A percentile compares a stretch with the other conserved stretches of the same genome.
These are phyloP conservation scores for Lolium rigidum DNA, from an alignment of 176 grass and related monocot genomes.

Conservation along the genomic window DNA sequence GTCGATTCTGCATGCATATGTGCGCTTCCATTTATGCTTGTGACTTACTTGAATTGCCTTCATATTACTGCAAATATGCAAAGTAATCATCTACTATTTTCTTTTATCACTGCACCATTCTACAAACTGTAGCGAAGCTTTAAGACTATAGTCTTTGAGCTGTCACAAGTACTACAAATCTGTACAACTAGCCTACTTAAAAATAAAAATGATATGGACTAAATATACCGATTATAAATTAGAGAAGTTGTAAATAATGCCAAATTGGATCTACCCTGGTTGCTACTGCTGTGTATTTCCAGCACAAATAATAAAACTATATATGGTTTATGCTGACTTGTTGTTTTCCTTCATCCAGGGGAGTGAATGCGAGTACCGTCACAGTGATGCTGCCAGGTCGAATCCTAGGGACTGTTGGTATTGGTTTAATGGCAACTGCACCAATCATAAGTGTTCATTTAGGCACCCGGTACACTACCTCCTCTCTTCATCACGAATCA, in stretches of 20 bases:
- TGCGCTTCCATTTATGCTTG: background rate
- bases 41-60: background rate
- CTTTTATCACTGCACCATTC: no score
- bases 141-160: background rate
- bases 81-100: background rate
- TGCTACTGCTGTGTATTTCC: background rate
- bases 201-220: background rate
- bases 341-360: constrained; percentile 50
- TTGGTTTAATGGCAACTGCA: constrained; percentile 72
- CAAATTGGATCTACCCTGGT: background rate
- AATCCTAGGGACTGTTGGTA: constrained; percentile 80
- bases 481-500: background rate
- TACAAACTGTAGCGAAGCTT: no score
- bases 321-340: constrained; percentile 19
- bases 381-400: constrained; percentile 68
- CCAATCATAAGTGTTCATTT: constrained; percentile 70
- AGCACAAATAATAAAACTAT: background rate
- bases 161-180: background rate
- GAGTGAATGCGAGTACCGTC: constrained; percentile 64
- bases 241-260: background rate
- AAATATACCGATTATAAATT: background rate
- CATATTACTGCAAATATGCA: background rate
- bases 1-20: background rate
- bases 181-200: no score
- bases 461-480: constrained; percentile 62